A percentile compares a stretch with the other conserved stretches of the same genome.
These are phyloP conservation scores for Cercospora brassicicola DNA, from an alignment of 2,329 filamentous ascomycete genomes.

Conservation along the genomic window DNA sequence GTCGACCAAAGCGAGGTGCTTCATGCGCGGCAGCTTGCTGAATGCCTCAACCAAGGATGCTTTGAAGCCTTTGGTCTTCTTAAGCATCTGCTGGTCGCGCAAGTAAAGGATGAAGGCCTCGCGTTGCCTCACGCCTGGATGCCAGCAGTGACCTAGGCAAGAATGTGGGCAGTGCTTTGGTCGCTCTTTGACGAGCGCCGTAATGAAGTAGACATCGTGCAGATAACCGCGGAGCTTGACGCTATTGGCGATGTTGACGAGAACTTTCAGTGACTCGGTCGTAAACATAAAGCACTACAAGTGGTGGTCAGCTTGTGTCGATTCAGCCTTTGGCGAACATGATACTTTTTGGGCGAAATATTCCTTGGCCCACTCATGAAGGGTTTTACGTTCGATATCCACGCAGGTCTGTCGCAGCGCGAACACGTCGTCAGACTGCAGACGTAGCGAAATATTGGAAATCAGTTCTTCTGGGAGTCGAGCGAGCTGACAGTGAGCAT, in stretches of 20 bases:
- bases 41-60: constrained; percentile 31
- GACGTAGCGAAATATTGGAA: constrained; percentile 29
- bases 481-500: constrained; percentile 19
- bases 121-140: constrained; percentile 27
- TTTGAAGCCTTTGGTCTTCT: constrained; percentile 22
- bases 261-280: constrained; percentile 30
- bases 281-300: constrained; percentile 20
- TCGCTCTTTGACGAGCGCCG: constrained; percentile 25
- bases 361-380: constrained; percentile 35
- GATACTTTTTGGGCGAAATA: constrained; percentile 22
- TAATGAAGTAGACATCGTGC: constrained; percentile 30
- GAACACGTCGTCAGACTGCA: constrained; percentile 34
- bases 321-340: not conserved
- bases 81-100: constrained; percentile 30
- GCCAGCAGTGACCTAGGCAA: constrained; percentile 19
- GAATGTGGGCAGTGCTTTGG: constrained; percentile 22
- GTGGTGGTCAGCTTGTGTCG: not conserved
- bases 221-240: constrained; percentile 29
- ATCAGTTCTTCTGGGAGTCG: constrained; percentile 36
- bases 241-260: constrained; percentile 31
- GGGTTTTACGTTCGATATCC: constrained; percentile 29
- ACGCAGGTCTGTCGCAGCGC: constrained; percentile 32
- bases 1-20: constrained; percentile 18
- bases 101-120: constrained; percentile 33
- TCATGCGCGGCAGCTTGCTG: constrained; percentile 23